Evolutionary conservation across 2,329 filamentous ascomycete species (phyloP), one percentile per base, ranked within the genome.

Genomic region (Aspergillus pseudoviridinutans): DNA sequence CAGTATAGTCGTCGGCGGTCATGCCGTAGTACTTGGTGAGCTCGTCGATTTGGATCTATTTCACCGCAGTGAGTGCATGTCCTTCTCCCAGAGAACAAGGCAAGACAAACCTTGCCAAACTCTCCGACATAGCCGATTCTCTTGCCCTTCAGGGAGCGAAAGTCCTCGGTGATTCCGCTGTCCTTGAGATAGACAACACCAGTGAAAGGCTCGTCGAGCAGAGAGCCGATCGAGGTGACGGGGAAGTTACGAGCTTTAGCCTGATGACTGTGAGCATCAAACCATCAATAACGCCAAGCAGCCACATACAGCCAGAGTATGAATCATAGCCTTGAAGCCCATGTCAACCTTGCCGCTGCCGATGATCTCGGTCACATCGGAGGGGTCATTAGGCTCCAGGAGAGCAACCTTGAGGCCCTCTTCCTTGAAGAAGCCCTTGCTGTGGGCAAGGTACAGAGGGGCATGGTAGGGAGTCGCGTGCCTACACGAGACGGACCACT

Each of bases 301-400:
- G 1, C 8, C 12, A 72, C 79, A 61, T 75, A 87, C 85, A 56
- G 88, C 88, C 58, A 92, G 82, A 8, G 88, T 91, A 69, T 92
- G 89, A 64, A 92, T 92, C 88, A 92, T 91, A 63, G 89, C 88
- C 75, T 91, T 92, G 82, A 90, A 91, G 49, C 88, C 89, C 68
- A 91, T 83, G 69, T 91, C 88, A 51, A 90, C 86, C 70, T 90
- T 91, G 60, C 85, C 86, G 55, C 82, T 86, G 58, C 89, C 89
- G 63, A 92, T 89, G 72, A 92, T 90, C 72, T 91, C 89, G 61
- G 89, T 92, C 61, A 92, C 89, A 79, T 92, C 89, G 67, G 87
- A 90, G 1, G 89, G 89, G 69, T 92, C 89, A 64, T 91, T 88
- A 61, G 89, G 89, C 75, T 92, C 89, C 17, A 92, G 80, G 22